Conservation (phyloP, 192 early-diverging fungal genomes). For the Linnemannia exigua region DNA sequence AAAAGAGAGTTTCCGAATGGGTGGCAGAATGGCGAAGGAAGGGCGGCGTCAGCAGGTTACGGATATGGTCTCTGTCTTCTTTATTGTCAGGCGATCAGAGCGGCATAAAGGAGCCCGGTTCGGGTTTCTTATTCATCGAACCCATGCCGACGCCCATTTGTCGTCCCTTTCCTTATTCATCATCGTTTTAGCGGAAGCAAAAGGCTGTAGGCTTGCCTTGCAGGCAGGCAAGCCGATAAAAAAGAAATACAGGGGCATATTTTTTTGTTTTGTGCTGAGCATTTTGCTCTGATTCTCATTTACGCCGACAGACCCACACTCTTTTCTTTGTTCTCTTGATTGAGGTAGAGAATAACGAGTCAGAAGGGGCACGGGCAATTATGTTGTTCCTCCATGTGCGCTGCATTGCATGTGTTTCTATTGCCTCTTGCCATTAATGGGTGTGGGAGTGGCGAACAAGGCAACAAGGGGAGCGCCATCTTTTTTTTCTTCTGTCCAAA, state of each 20-base stretch:
- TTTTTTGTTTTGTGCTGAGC: constrained; percentile 1
- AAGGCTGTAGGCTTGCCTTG: not conserved
- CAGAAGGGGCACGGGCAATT: not conserved
- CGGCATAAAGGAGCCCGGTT: not conserved
- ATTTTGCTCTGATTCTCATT: constrained; percentile 6
- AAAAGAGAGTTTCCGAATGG: constrained; percentile 2
- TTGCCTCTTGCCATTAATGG: not conserved
- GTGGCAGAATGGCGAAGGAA: not conserved
- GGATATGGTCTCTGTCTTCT: not conserved
- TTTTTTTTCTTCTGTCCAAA: not conserved
- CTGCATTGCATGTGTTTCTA: not conserved
- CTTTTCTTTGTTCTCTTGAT: not conserved
- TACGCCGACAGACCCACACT: not conserved
- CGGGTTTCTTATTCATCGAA: not conserved
- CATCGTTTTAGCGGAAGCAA: not conserved
- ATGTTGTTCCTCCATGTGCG: not conserved
- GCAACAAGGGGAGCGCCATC: not conserved
- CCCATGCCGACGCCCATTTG: not conserved
- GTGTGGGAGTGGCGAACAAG: not conserved
- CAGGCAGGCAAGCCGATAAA: not conserved
- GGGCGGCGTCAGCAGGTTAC: not conserved
- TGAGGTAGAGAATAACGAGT: not conserved
- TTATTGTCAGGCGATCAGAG: not conserved
- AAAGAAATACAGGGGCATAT: not conserved
- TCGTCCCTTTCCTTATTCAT: not conserved